Base-by-base conservation (phyloP, 371 early-diverging fungal genomes). In the Sporodiniella umbellata region DNA sequence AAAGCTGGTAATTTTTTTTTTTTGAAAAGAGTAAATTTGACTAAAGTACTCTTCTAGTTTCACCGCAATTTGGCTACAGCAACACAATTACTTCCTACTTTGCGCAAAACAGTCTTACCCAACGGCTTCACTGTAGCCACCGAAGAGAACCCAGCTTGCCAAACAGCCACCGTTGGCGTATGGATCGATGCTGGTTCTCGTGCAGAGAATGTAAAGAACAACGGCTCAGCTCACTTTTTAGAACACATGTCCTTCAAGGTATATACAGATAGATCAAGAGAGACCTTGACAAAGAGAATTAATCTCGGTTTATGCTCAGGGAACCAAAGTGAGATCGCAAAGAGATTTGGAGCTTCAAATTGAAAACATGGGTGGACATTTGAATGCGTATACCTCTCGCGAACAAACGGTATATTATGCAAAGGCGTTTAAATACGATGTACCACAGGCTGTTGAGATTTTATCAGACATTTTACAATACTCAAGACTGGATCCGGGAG, bases 161-260 rank as follows among this genome's bases (percentile, higher is more conserved):
- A 92, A 77, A 92, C 96, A 31, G 95, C 96, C 46, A 94, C 98
- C 33, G 96, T 97, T 39, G 98, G 98, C 60, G 87, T 97, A 26
- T 95, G 93, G 93, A 93, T 96, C 56, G 89, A 92, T 77, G 92
- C 96, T 40, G 98, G 98, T 50, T 89, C 89, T 60, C 84, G 96
- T 53, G 86, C 84, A 60, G 98, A 97, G 73, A 83, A 66, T 50
- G 88, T 87, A 75, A 51, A 51, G 22, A 54, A 47, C 31, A 95
- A 95, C 60, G 98, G 98, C 38, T 80, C 86, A 39, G 98, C 98
- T 47, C 94, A 93, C 81, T 94, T 97, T 56, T 75, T 97, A 40
- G 98, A 96, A 75, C 96, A 96, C 75, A 87, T 96, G 91, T 87
- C 93, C 22, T 93, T 95, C 83, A 95, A 97, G 91, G 94, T 91